Evolutionary conservation across 495 filamentous ascomycete genomes (phyloP).

Genomic region (Penicillium cosmopolitanum): DNA sequence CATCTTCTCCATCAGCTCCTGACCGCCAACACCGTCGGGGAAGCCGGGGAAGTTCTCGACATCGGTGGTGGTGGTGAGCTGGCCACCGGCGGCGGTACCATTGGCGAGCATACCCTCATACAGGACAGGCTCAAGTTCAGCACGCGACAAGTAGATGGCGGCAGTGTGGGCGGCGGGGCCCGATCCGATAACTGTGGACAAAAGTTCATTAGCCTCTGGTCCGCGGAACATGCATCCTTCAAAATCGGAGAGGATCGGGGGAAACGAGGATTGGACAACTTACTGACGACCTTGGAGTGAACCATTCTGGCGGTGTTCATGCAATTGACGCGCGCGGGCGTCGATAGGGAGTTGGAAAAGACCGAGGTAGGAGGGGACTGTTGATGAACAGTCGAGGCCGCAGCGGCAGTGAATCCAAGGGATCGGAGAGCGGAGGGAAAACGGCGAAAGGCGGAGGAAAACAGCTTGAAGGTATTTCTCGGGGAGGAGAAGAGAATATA

Average conservation of each 20-base stretch:
- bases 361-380: slow-evolving; percentile 50
- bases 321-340: slow-evolving; percentile 48
- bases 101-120: slow-evolving; percentile 99
- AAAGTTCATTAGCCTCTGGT: slow-evolving; percentile 14
- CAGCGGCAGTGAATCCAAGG: slow-evolving; percentile 61
- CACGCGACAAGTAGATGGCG: slow-evolving; percentile 92
- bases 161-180: slow-evolving; percentile 97
- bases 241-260: not conserved
- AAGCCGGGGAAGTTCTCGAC: slow-evolving; percentile 98
- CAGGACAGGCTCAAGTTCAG: slow-evolving; percentile 84
- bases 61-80: slow-evolving; percentile 97
- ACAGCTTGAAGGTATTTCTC: slow-evolving; percentile 68
- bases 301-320: slow-evolving; percentile 58
- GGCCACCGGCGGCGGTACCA: slow-evolving; percentile 92
- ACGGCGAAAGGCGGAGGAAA: slow-evolving; percentile 76
- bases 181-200: slow-evolving; percentile 71
- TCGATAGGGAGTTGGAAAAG: slow-evolving; percentile 40
- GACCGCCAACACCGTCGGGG: slow-evolving; percentile 81
- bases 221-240: too few species aligned
- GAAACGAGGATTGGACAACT: slow-evolving; percentile 31
- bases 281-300: slow-evolving; percentile 81
- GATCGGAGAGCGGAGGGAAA: slow-evolving; percentile 64
- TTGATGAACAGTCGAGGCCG: slow-evolving; percentile 66
- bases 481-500: slow-evolving; percentile 19
- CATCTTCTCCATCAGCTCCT: slow-evolving; percentile 93